phyloP scores from a whole-genome alignment of 352 stramenopile species.

The Phytophthora melonis region DNA sequence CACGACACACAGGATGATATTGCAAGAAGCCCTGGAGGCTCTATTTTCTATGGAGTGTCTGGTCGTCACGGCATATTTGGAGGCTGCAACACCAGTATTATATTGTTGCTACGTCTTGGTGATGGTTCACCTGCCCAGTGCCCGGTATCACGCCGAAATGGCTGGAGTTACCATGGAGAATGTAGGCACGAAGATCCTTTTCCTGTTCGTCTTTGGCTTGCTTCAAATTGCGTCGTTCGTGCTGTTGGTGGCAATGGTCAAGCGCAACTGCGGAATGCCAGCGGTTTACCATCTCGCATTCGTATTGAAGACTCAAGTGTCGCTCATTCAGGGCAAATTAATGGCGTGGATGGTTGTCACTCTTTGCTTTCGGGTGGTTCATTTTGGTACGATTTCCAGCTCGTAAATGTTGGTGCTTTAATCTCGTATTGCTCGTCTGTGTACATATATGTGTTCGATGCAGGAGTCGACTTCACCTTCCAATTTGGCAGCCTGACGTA shows the following conservation, averaged over 20 bases:
- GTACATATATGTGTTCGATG: neutral
- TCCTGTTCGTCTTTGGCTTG: slow-evolving; percentile 24
- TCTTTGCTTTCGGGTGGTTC: slow-evolving; percentile 15
- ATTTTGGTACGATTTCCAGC: slow-evolving; percentile 14
- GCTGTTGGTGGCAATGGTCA: slow-evolving; percentile 18
- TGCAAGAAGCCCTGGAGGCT: slow-evolving; percentile 14
- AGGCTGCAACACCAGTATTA: slow-evolving; percentile 40
- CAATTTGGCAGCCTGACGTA: neutral
- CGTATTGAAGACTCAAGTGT: slow-evolving; percentile 35
- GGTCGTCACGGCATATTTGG: slow-evolving; percentile 39
- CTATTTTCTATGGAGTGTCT: slow-evolving; percentile 45
- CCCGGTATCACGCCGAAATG: slow-evolving; percentile 16
- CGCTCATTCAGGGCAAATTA: slow-evolving; percentile 29
- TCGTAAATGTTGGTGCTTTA: neutral
- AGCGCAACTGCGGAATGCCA: slow-evolving; percentile 23
- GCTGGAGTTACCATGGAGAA: neutral
- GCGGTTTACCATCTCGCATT: slow-evolving; percentile 35
- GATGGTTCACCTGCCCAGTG: slow-evolving; percentile 35
- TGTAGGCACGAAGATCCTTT: slow-evolving; percentile 9
- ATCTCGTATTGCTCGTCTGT: neutral
- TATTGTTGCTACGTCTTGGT: slow-evolving; percentile 28
- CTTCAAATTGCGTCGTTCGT: slow-evolving; percentile 36
- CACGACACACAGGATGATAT: neutral
- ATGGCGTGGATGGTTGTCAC: slow-evolving; percentile 18
- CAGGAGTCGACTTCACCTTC: slow-evolving; percentile 21